Evolutionary conservation across 305 asterid genomes (phyloP), one percentile per base, ranked within the genome.

Genomic region (Fraxinus paxiana): DNA sequence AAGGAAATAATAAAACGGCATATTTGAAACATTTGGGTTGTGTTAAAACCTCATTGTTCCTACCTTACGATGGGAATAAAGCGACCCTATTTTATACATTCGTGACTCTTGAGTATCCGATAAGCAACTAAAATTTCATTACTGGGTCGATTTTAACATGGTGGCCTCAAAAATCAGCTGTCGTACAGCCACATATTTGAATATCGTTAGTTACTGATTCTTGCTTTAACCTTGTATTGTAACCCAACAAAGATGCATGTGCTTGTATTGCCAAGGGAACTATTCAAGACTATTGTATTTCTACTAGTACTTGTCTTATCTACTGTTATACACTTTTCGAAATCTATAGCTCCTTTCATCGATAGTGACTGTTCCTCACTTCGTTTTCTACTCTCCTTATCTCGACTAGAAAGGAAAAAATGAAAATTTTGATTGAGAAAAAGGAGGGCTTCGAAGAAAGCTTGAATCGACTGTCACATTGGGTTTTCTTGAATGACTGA

Each of bases 1-100:
- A 70, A 90, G 90, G 87, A 90, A 88, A 84, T 90, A 72, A 85
- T 54, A 38, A 2, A 43, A 18, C 8, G 6, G 12, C 46, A 12
- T 70, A 31, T 69, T 69, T 69, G 74, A 31, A 69, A 28, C 73
- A 13, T 31, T 69, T 30, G 41, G 75, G 20, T 69, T 70, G 43
- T 70, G 41, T 69, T 12, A 30, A 24, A 30, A 20, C 74, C 74
- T 59, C 56, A 10, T 38, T 78, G 18, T 41, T 28, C 73, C 38
- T 26, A 67, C 77, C 15, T 5, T 77, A 71, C 17, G 10, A 22
- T 59, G 61, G 28, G 26, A 35, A 71, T 59, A 72, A 46, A 79
- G 33, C 15, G 22, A 61, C 70, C 74, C 83, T 73, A 20, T 76
- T 18, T 35, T 79, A 6, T 26, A 26, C 35, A 0, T 12, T 38